phyloP scores from a whole-genome alignment of 768 basidiomycete genomes.

The Hypsizygus marmoreus region DNA sequence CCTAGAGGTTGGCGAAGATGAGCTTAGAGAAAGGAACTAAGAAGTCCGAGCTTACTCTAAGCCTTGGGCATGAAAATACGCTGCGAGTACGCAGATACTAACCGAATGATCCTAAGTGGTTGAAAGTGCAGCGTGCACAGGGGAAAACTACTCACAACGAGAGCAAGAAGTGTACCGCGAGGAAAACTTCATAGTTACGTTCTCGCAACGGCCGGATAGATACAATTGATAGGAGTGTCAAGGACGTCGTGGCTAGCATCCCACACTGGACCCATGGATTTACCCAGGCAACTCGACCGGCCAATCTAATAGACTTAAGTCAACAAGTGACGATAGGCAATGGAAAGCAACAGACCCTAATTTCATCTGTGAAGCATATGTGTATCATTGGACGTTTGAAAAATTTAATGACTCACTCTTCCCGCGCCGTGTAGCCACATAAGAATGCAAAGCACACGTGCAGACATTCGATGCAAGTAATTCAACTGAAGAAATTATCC shows the following conservation, averaged over 20 bases:
- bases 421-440: slow-evolving; percentile 51
- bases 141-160: slow-evolving; percentile 33
- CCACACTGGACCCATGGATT: slow-evolving; percentile 37
- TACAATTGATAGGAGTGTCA: slow-evolving; percentile 46
- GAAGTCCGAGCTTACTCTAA: slow-evolving; percentile 24
- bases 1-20: slow-evolving; percentile 21
- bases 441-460: slow-evolving; percentile 47
- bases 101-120: too few species aligned
- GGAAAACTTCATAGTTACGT: slow-evolving; percentile 53
- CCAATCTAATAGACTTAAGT: slow-evolving; percentile 11
- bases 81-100: too few species aligned
- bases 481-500: slow-evolving; percentile 34
- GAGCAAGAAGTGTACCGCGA: slow-evolving; percentile 46
- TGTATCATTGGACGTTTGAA: neutral
- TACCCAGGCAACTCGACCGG: slow-evolving; percentile 10
- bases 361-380: slow-evolving; percentile 12
- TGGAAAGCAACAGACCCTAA: slow-evolving; percentile 13
- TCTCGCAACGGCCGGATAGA: slow-evolving; percentile 51
- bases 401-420: slow-evolving; percentile 33
- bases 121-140: too few species aligned
- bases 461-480: slow-evolving; percentile 48
- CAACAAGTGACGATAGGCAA: neutral
- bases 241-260: slow-evolving; percentile 35
- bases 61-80: slow-evolving; percentile 41
- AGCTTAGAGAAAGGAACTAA: neutral